Evolutionary conservation across 1,284 basidiomycete genomes (phyloP), one percentile per base, ranked within the genome.

Genomic region (Takashimella tepidaria): DNA sequence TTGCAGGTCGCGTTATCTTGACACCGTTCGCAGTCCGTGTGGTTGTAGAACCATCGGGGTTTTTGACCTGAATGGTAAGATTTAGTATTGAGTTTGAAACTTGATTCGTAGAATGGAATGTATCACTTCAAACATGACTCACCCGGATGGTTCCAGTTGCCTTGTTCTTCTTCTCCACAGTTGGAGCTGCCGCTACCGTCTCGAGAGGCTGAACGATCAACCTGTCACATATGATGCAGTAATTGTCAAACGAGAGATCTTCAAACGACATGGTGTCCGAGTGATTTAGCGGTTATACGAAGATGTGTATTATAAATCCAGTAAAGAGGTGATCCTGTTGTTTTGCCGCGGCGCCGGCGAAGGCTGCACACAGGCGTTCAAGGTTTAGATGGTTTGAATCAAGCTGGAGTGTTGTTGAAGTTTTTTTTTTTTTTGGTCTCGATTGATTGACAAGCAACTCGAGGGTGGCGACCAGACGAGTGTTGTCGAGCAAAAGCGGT

Each of bases 171-270:
- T 37, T 37, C 31, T 37, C 31, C 31, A 37, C 31, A 16, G 31
- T 8, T 8, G 16, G 10, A 37, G 31, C 31, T 37, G 16, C 31
- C 10, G 31, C 10, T 37, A 37, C 31, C 10, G 31, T 8, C 31
- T 37, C 31, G 31, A 16, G 31, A 16, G 31, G 10, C 31, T 37
- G 31, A 11, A 60, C 54, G 54, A 73, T 73, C 16, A 67, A 54
- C 31, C 62, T 54, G 50, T 73, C 71, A 54, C 71, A 73, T 19
- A 72, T 68, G 47, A 73, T 70, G 52, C 71, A 73, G 49, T 64
- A 73, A 52, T 61, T 61, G 41, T 70, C 61, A 53, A 72, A 72
- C 13, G 63, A 56, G 47, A 59, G 47, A 41, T 49, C 51, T 25
- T 60, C 60, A 37, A 37, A 37, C 31, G 46, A 25, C 41, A 49